Conservation (phyloP, 129 eudicot species). For the Chrysanthemum lavandulifolium region DNA sequence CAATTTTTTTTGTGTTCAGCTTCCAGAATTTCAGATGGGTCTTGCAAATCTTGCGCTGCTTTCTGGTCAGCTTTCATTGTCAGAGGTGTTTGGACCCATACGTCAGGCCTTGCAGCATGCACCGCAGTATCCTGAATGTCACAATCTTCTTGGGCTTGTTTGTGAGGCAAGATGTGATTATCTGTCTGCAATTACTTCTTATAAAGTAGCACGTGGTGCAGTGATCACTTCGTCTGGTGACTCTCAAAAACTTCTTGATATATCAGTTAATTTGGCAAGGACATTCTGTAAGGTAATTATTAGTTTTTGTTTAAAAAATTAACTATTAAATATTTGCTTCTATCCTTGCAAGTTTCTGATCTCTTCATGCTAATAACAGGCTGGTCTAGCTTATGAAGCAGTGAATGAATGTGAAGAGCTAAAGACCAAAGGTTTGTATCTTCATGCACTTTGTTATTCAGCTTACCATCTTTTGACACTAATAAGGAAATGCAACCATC, state of each 20-base stretch:
- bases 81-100: slow-evolving; percentile 90
- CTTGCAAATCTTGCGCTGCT: slow-evolving; percentile 83
- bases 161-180: slow-evolving; percentile 75
- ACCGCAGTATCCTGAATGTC: slow-evolving; percentile 85
- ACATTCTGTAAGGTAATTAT: slow-evolving; percentile 77
- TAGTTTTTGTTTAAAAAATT: not conserved
- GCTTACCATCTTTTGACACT: too few relatives aligned
- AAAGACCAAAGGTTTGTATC: slow-evolving; percentile 49
- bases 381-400: slow-evolving; percentile 69
- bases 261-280: slow-evolving; percentile 82
- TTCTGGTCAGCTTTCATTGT: slow-evolving; percentile 72
- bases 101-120: slow-evolving; percentile 90
- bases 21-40: slow-evolving; percentile 93
- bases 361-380: slow-evolving; percentile 45
- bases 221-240: slow-evolving; percentile 41
- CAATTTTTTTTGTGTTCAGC: slow-evolving; percentile 43
- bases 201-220: slow-evolving; percentile 73
- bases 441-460: too few relatives aligned
- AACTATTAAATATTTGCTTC: not conserved
- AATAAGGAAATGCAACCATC: too few relatives aligned
- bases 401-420: slow-evolving; percentile 70
- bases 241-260: slow-evolving; percentile 51
- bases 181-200: slow-evolving; percentile 64
- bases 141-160: slow-evolving; percentile 84
- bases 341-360: not conserved